Evolutionary conservation across 2,329 filamentous ascomycete genomes (phyloP), one percentile per base, ranked within the genome.

Genomic region (Apiospora koreana): DNA sequence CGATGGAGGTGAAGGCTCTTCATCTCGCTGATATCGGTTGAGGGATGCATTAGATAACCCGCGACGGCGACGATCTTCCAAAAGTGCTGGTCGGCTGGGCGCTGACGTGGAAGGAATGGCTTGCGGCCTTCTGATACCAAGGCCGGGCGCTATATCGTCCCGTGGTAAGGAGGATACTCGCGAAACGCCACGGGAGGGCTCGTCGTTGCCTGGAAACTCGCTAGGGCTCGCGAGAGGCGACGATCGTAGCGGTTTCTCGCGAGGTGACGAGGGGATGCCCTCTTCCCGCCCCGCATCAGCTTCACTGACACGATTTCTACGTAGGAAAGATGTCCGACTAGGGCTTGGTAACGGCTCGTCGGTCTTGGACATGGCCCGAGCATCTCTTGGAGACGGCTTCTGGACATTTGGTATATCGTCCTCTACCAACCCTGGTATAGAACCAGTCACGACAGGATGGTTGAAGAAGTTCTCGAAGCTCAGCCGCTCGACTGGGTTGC

Each of bases 391-490:
- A 14, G 74, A 72, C 25, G 75, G 76, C 42, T 75, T 75, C 69
- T 80, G 78, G 10, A 82, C 78, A 69, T 79, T 83, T 1, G 88
- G 87, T 28, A 90, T 73, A 78, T 97, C 94, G 77, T 97, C 94
- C 54, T 91, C 92, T 8, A 94, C 90, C 41, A 97, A 83, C 7
- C 92, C 93, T 0, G 94, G 94, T 75, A 98, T 98, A 3, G 91
- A 88, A 25, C 87, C 88, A 16, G 88, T 89, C 68, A 97, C 89
- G 41, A 96, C 90, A 41, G 87, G 82, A 77, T 95, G 91, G 21
- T 83, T 85, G 81, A 98, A 98, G 79, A 98, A 96, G 73, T 92
- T 90, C 68, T 94, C 91, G 75, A 98, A 98, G 69, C 90, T 93
- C 79, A 97, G 88, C 70, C 96, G 88, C 80, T 97, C 94, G 6